Evolutionary conservation across 2,329 filamentous ascomycete species (phyloP).

Genomic region (Cercospora janseana): DNA sequence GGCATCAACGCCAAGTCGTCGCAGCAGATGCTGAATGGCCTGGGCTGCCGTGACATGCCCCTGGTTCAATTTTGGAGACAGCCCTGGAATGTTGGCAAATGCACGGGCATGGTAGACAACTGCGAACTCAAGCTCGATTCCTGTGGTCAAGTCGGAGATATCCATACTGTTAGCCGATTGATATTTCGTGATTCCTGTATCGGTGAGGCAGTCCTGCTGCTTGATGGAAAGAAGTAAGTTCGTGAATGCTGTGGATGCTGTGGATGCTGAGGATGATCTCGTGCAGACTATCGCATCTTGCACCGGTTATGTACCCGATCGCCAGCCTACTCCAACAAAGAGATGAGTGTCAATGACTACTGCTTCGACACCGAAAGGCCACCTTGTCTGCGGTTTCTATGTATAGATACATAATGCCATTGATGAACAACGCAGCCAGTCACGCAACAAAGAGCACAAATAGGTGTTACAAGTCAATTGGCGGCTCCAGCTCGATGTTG

Average conservation of each 20-base stretch:
- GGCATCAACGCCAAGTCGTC: neutral
- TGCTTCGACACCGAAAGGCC: no score
- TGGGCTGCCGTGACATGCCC: neutral
- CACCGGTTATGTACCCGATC: no score
- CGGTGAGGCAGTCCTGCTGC: neutral
- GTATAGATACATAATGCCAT: no score
- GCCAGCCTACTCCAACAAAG: no score
- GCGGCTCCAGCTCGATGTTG: no score
- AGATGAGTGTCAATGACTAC: no score
- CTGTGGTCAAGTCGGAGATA: constrained; percentile 2
- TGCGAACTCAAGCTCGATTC: constrained; percentile 14
- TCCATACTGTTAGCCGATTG: neutral
- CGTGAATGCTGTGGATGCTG: neutral
- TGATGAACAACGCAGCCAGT: no score
- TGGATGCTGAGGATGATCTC: no score
- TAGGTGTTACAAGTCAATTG: no score
- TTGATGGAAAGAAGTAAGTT: neutral
- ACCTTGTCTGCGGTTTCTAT: no score
- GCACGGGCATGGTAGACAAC: constrained; percentile 4
- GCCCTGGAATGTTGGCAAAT: constrained; percentile 1
- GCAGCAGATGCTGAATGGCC: constrained; percentile 2
- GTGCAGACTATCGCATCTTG: no score
- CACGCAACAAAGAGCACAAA: no score
- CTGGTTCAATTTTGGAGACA: neutral
- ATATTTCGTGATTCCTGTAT: neutral